A percentile compares a stretch with the other conserved stretches of the same genome.
phyloP scores from a whole-genome alignment of 1,284 basidiomycete species.

The Cystobasidium slooffiae region DNA sequence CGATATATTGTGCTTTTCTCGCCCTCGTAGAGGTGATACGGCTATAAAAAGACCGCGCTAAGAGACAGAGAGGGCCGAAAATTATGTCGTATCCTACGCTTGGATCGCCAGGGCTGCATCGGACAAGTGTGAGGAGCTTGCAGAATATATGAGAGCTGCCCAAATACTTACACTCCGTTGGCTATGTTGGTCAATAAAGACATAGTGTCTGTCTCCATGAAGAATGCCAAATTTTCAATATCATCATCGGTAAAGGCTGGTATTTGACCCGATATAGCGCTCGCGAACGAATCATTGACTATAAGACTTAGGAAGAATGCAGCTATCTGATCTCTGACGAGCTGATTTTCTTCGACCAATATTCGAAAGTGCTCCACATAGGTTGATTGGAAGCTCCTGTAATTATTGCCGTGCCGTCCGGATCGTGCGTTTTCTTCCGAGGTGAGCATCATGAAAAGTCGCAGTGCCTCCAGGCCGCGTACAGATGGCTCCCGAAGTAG shows the following conservation, averaged over 20 bases:
- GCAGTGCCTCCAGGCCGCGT: constrained; percentile 18
- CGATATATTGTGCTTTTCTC: neutral
- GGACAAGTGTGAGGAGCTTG: neutral
- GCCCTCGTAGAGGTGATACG: constrained; percentile 14
- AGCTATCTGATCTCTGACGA: constrained; percentile 7
- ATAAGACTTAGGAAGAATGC: constrained; percentile 10
- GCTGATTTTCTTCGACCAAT: neutral
- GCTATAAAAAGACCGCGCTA: constrained; percentile 6
- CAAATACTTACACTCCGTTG: constrained; percentile 3
- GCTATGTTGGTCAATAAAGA: neutral
- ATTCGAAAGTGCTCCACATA: constrained; percentile 27
- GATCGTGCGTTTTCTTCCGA: constrained; percentile 4
- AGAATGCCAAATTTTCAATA: constrained; percentile 18
- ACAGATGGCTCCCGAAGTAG: constrained; percentile 5
- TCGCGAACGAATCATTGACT: constrained; percentile 20
- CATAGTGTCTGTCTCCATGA: neutral
- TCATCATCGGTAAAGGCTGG: constrained; percentile 35
- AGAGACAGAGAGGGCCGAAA: constrained; percentile 15
- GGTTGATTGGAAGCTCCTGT: constrained; percentile 22
- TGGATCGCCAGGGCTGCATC: constrained; percentile 10
- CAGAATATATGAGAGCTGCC: neutral
- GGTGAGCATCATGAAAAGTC: constrained; percentile 34
- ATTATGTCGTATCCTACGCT: constrained; percentile 20
- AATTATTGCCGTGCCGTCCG: constrained; percentile 17
- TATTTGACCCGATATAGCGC: constrained; percentile 30